Percentiles rank a stretch among this genome's conserved stretches.
These are phyloP conservation scores for Hanseniaspora hatyaiensis DNA, from an alignment of 805 yeast species.

Conservation along the genomic window DNA sequence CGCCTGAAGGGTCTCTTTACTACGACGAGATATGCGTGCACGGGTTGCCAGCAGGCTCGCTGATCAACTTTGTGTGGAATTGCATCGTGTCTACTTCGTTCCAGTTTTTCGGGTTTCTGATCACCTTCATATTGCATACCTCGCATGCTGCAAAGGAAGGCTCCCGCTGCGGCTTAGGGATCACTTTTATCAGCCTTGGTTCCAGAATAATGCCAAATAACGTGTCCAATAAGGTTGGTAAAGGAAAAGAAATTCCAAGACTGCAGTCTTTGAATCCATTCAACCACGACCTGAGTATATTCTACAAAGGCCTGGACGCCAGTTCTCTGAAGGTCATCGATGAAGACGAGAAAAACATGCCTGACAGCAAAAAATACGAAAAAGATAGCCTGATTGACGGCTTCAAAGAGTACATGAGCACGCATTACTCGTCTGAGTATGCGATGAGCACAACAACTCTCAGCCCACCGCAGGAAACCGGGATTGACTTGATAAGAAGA, in stretches of 20 bases:
- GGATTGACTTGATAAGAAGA: not conserved
- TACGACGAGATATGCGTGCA: conserved; percentile 87
- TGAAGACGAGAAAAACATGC: conserved; percentile 21
- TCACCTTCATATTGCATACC: conserved; percentile 84
- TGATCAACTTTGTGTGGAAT: conserved; percentile 86
- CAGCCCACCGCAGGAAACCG: conserved; percentile 4
- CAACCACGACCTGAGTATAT: conserved; percentile 32
- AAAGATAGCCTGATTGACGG: not conserved
- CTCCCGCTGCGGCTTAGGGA: conserved; percentile 80
- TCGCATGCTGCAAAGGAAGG: conserved; percentile 97
- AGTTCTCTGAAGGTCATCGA: conserved; percentile 21
- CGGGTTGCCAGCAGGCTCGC: conserved; percentile 88
- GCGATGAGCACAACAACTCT: not conserved
- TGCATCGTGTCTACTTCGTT: conserved; percentile 77
- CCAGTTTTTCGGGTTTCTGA: conserved; percentile 83
- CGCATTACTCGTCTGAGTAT: not conserved
- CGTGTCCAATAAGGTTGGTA: conserved; percentile 27
- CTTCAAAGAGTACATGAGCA: conserved; percentile 1
- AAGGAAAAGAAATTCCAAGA: conserved; percentile 28
- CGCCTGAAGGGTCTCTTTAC: conserved; percentile 51
- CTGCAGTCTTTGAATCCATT: conserved; percentile 50
- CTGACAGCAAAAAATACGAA: conserved; percentile 19
- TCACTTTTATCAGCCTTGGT: conserved; percentile 67
- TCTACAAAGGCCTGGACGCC: conserved; percentile 18
- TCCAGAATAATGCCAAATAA: conserved; percentile 42